Evolutionary conservation across 83 land plant genomes (phyloP), one percentile per base, ranked within the genome.

Genomic region (Isoetes engelmannii): DNA sequence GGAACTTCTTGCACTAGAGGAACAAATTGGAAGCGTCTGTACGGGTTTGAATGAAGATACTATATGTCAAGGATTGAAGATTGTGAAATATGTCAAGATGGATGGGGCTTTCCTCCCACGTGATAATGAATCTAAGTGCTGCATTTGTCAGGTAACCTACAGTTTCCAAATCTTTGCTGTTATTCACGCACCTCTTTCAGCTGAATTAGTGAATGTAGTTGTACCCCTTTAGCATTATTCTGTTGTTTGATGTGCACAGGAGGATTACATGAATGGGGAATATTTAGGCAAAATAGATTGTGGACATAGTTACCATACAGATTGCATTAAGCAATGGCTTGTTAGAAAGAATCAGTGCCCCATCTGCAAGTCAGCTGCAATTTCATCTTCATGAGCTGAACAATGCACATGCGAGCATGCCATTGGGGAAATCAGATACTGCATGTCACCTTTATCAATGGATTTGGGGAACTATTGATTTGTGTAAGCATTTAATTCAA

Each of bases 1-100:
- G 95, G 95, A 90, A 71, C 48, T 90, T 56, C 72, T 90, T 51
- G 95, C 88, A 7, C 56, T 90, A 57, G 95, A 79, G 75, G 95
- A 90, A 58, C 77, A 83, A 48, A 90, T 90, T 51, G 95, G 95
- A 54, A 83, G 77, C 59, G 95, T 90, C 48, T 84, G 75, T 64
- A 90, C 91, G 5, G 95, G 91, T 41, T 65, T 90, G 69, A 77
- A 66, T 64, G 86, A 88, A 60, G 95, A 87, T 57, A 74, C 75
- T 4, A 73, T 87, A 17, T 7, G 47, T 61, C 77, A 84, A 57
- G 54, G 65, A 12, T 50, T 90, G 78, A 77, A 79, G 65, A 81
- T 66, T 67, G 44, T 58, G 4, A 75, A 61, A 45, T 85, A 84
- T 68, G n/a, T 59, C 3, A 55, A 73, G 6, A 48, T 17, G 6